Base-by-base conservation (phyloP, 148 eudicot genomes). In the Dysphania ambrosioides region DNA sequence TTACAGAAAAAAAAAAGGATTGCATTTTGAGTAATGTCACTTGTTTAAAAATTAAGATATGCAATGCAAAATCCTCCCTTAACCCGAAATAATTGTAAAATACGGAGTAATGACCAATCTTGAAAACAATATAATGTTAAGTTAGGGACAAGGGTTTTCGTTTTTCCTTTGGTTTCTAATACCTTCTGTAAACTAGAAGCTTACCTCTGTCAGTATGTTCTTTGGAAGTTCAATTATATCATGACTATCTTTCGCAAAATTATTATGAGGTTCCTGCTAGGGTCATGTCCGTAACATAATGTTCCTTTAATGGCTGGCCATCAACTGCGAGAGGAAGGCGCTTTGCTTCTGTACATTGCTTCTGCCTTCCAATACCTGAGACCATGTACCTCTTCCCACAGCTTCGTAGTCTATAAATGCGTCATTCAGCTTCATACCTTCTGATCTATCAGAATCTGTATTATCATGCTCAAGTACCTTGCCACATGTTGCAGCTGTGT, bases 281-380 rank as follows among this genome's bases (percentile, higher is more conserved):
- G n/a, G n/a, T n/a, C n/a, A 47, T 47, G 13, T 47, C 53, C 3
- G 19, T 47, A 5, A 13, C 16, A 15, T 11, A 4, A 47, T 18
- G 13, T 47, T 47, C 18, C 53, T 47, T 16, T 15, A 47, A 47
- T 47, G 21, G 21, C 13, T 47, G 53, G 16, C 19, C 53, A 47
- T 47, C 53, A 47, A 47, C 21, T 49, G 79, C 75, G 30, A 94
- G 82, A 62, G 98, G 87, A 76, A 10, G 98, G 96, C 26, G 88
- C 62, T 57, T 30, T 15, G 47, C 97, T 97, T 76, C 87, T 80
- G 40, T 87, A 81, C 93, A 90, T 89, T 67, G 92, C 95, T 75
- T 97, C 98, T 53, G 98, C 93, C 62, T 86, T 88, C 93, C 93
- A 90, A 80, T 95, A 95, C 73, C 93, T 86, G 10, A 57, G 72